Conservation (phyloP, 352 stramenopile species). For the Pythium pyrilobum region DNA sequence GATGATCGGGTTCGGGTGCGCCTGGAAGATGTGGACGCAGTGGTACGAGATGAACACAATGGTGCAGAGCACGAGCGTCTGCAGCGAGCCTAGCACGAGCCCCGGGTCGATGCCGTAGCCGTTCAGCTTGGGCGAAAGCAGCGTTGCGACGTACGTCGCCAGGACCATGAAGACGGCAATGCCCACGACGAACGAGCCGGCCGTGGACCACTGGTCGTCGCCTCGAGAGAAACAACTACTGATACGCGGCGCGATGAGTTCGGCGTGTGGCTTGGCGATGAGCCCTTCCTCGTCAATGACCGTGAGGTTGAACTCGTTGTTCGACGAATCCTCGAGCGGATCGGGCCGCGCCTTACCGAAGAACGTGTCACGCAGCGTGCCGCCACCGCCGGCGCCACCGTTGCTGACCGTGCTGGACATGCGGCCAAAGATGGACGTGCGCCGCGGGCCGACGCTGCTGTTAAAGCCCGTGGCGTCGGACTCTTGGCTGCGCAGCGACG, state of each 20-base stretch:
- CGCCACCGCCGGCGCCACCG: neutral
- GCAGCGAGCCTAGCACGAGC: conserved; percentile 66
- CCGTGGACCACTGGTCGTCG: conserved; percentile 32
- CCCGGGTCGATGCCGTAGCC: conserved; percentile 84
- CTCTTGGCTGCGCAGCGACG: conserved; percentile 8
- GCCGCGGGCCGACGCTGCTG: neutral
- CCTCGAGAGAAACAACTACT: conserved; percentile 16
- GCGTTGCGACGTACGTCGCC: conserved; percentile 29
- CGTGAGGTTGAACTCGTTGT: conserved; percentile 69
- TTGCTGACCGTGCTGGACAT: conserved; percentile 17
- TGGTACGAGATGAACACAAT: conserved; percentile 80
- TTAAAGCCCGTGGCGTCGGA: neutral
- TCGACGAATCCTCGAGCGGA: conserved; percentile 52
- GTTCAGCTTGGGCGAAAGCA: conserved; percentile 44
- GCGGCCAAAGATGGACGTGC: conserved; percentile 28
- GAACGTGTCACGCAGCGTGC: conserved; percentile 51
- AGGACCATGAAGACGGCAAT: conserved; percentile 37
- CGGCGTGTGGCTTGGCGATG: conserved; percentile 47
- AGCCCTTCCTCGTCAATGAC: conserved; percentile 72
- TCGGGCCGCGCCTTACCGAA: conserved; percentile 41
- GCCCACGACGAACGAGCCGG: conserved; percentile 36
- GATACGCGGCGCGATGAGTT: conserved; percentile 49
- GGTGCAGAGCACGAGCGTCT: conserved; percentile 61
- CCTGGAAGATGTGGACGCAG: conserved; percentile 68
- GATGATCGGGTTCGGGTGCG: conserved; percentile 79